Base-by-base conservation (phyloP, 2,329 filamentous ascomycete genomes). In the Akanthomyces lecanii region DNA sequence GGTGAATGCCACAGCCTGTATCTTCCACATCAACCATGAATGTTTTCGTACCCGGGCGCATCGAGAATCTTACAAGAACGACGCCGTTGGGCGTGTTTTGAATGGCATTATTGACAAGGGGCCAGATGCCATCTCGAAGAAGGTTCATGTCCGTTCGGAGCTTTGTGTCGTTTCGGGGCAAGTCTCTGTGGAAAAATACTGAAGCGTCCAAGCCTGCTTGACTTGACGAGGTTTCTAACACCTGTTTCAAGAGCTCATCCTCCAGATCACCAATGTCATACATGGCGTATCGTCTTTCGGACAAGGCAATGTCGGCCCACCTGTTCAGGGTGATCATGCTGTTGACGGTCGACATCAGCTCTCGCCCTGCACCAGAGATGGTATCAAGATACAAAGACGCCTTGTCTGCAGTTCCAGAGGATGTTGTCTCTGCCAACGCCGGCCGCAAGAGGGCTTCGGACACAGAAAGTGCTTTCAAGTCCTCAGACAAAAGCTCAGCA, bases 1-100 rank as follows among this genome's bases (percentile, higher is more conserved):
- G 55, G 1, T 65, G 64, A n/a, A 80, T 78, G 2, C 78, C 78
- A 3, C 72, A 67, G 0, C 78, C 78, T 1, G 73, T 79, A 50
- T 81, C 78, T 48, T 75, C 67, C 1, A 81, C 64, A 47, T 81
- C 78, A n/a, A 79, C 71, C 4, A 69, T 66, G 0, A 78, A 67
- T 0, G 67, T 66, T 4, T 70, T 69, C 10, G 67, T 69, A 18
- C 77, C 73, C 2, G 72, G 59, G 0, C 59, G 64, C 2, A 75
- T 63, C 0, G 73, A 73, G 0, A 75, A 66, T 0, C 67, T 73
- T 1, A 80, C 69, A n/a, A n/a, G 18, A 6, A 58, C 55, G 2
- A 48, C 10, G 6, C 55, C 55, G 11, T 48, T 18, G 2, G 42
- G 42, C 25, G 55, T 58, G n/a, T 38, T 28, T 23, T 47, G 42